Base-by-base conservation (phyloP, 495 filamentous ascomycete species). In the Barbatosphaeria neglecta region DNA sequence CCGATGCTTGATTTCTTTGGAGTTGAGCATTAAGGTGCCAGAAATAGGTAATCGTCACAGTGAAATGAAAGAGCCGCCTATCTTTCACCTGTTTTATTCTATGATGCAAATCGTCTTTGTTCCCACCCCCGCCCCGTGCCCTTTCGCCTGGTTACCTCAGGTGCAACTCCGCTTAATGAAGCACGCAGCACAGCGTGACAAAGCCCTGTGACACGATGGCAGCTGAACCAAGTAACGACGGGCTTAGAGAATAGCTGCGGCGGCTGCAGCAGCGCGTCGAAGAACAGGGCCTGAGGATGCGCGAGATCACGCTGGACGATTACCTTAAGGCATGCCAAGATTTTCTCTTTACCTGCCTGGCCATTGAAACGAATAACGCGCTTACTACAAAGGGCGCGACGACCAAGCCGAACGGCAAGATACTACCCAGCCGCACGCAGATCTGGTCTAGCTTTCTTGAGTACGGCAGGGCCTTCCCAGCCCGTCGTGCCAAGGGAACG, bases 401-500 rank as follows among this genome's bases (percentile, higher is more conserved):
- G 19, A 45, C 44, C 17, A 38, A 2, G 31, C 18, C 44, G 19
- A 16, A 23, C 33, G 17, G 31, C 31, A 15, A 37, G 18, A 39
- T 37, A 33, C 22, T 45, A 6, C 44, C 44, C 33, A 20, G 10
- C 17, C 19, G 33, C 5, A 19, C 24, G 22, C 20, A 45, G 31
- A 22, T 37, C 23, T 45, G 44, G 44, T 15, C 1, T 9, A 22
- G 37, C 18, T 45, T 45, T 33, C 44, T 45, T 2, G 38, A 24
- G 10, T 62, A 70, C 48, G 61, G 68, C n/a, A 75, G 76, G 40
- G 74, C 68, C 4, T 58, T 77, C 22, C 54, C 73, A 37, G 57
- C n/a, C n/a, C n/a, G n/a, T n/a, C n/a, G n/a, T n/a, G n/a, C 56
- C 13, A 77, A 77, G 58, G 71, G 62, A n/a, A 74, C 68, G 9